Conservation (phyloP, 192 early-diverging fungal genomes). For the Entomortierella beljakovae region DNA sequence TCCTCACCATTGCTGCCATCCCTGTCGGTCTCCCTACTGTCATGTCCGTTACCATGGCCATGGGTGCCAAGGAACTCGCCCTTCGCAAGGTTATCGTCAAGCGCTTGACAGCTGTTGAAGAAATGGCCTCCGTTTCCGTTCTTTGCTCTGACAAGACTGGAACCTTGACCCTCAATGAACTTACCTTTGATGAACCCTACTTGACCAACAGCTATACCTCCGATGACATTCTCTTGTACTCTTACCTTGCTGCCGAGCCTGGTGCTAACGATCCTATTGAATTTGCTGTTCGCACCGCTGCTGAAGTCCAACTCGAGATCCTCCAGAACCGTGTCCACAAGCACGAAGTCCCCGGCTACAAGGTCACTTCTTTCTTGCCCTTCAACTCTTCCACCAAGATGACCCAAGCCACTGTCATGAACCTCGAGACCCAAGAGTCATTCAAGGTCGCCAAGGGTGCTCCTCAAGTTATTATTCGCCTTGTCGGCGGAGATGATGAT, state of each 20-base stretch:
- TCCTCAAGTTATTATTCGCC: slow-evolving; percentile 88
- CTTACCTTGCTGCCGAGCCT: slow-evolving; percentile 88
- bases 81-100: slow-evolving; percentile 96
- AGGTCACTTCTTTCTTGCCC: slow-evolving; percentile 89
- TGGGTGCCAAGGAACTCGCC: slow-evolving; percentile 92
- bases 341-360: slow-evolving; percentile 87
- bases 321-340: slow-evolving; percentile 64
- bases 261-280: slow-evolving; percentile 95
- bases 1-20: slow-evolving; percentile 89
- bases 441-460: slow-evolving; percentile 95
- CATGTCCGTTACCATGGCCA: slow-evolving; percentile 98
- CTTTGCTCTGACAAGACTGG: slow-evolving; percentile 91
- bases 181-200: slow-evolving; percentile 92
- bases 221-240: slow-evolving; percentile 84
- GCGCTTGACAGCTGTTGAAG: slow-evolving; percentile 94
- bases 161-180: slow-evolving; percentile 92
- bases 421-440: slow-evolving; percentile 80
- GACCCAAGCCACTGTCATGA: slow-evolving; percentile 88
- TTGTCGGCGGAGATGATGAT: slow-evolving; percentile 83
- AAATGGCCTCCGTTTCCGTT: too few relatives aligned
- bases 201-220: slow-evolving; percentile 71
- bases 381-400: slow-evolving; percentile 95
- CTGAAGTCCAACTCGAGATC: slow-evolving; percentile 76
- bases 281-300: slow-evolving; percentile 87
- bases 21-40: too few relatives aligned